Conservation (phyloP, 1,284 basidiomycete species). For the Moniliella sp. region DNA sequence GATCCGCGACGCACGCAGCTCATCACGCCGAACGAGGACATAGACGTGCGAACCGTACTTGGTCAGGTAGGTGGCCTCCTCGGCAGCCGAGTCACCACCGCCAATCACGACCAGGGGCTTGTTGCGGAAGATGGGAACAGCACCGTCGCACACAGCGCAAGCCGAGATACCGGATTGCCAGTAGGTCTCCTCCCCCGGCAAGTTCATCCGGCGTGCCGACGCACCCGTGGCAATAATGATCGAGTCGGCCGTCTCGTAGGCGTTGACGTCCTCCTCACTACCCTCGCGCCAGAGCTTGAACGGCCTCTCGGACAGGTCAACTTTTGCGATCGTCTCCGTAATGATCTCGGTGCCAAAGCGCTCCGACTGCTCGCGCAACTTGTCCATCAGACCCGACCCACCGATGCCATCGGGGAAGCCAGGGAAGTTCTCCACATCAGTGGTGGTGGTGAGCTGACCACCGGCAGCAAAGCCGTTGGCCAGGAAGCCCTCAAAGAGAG, state of each 20-base stretch:
- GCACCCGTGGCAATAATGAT: conserved; percentile 92
- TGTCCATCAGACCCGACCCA: conserved; percentile 94
- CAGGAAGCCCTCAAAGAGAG: conserved; percentile 88
- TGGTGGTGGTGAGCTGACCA: conserved; percentile 89
- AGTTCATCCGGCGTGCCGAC: conserved; percentile 68
- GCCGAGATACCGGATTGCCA: conserved; percentile 97
- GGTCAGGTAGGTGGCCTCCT: conserved; percentile 63
- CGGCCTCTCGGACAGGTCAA: conserved; percentile 77
- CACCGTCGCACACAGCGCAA: conserved; percentile 94
- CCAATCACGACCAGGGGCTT: conserved; percentile 95
- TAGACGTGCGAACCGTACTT: conserved; percentile 43
- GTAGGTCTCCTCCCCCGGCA: conserved; percentile 80
- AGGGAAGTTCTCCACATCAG: conserved; percentile 65
- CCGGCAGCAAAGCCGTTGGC: conserved; percentile 94
- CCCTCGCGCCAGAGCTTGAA: conserved; percentile 94
- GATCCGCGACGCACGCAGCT: conserved; percentile 86
- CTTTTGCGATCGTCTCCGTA: conserved; percentile 84
- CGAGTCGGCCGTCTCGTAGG: conserved; percentile 68
- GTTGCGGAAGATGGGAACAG: conserved; percentile 93
- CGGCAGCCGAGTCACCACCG: conserved; percentile 92
- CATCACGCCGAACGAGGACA: conserved; percentile 77
- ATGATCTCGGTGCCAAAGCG: conserved; percentile 84
- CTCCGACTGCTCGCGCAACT: conserved; percentile 49
- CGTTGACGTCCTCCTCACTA: conserved; percentile 49
- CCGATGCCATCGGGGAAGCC: conserved; percentile 91